Percentiles rank a stretch among this genome's conserved stretches.
These are phyloP conservation scores for Diaporthe citri DNA, from an alignment of 2,329 filamentous ascomycete genomes.

Conservation along the genomic window DNA sequence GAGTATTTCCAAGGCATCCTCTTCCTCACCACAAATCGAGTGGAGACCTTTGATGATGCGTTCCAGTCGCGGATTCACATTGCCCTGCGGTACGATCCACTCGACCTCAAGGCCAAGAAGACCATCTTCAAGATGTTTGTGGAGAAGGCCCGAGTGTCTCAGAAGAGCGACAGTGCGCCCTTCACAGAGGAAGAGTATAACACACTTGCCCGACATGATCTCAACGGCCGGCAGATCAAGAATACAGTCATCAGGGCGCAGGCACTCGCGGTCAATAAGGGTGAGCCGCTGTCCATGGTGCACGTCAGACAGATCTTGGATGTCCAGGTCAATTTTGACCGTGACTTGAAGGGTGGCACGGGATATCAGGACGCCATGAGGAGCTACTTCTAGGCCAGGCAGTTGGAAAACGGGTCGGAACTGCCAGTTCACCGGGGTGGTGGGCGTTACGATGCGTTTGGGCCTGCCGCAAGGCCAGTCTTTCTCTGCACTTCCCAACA, in stretches of 20 bases:
- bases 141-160: constrained; percentile 75
- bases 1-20: constrained; percentile 95
- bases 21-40: constrained; percentile 90
- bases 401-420: neutral
- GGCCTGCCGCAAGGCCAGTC: neutral
- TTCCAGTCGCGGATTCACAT: constrained; percentile 92
- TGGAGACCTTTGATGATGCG: constrained; percentile 89
- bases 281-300: constrained; percentile 77
- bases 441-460: neutral
- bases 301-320: constrained; percentile 88
- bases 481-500: neutral
- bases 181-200: constrained; percentile 78
- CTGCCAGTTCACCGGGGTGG: neutral
- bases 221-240: constrained; percentile 81
- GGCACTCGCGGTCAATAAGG: constrained; percentile 82
- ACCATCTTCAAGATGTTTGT: constrained; percentile 89
- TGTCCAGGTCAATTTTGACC: constrained; percentile 84
- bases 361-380: constrained; percentile 89
- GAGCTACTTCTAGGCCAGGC: constrained; percentile 71
- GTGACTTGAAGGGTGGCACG: constrained; percentile 83
- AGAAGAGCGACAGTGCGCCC: constrained; percentile 65
- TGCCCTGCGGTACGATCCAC: constrained; percentile 82
- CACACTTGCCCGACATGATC: constrained; percentile 73
- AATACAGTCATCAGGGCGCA: constrained; percentile 88
- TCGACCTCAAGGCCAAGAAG: constrained; percentile 79